These are phyloP conservation scores for Daldinia caldariorum DNA, from an alignment of 495 filamentous ascomycete genomes.

Conservation along the genomic window DNA sequence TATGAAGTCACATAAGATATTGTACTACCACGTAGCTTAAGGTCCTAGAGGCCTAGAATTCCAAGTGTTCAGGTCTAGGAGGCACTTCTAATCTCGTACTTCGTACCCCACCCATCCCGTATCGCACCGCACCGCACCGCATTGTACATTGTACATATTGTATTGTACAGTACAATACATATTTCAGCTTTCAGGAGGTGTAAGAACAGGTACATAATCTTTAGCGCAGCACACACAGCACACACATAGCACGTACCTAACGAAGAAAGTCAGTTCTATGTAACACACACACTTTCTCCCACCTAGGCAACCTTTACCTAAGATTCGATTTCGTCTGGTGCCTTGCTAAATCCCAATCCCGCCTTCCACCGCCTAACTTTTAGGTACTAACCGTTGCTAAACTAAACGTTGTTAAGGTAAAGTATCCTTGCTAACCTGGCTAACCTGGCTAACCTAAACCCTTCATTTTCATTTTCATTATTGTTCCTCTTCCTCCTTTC, in stretches of 20 bases:
- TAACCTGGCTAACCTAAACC: too few species aligned
- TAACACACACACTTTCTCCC: conserved; percentile 9
- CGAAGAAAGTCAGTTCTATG: background rate
- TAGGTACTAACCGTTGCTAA: background rate
- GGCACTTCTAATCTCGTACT: conserved; percentile 17
- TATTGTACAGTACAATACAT: background rate
- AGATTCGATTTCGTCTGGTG: conserved; percentile 10
- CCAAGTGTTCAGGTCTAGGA: background rate
- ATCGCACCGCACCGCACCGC: conserved; percentile 1
- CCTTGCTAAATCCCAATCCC: conserved; percentile 32
- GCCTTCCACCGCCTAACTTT: conserved; percentile 3
- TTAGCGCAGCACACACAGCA: conserved; percentile 14
- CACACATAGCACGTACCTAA: conserved; percentile 19
- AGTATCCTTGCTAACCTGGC: too few species aligned
- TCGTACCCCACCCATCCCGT: conserved; percentile 3
- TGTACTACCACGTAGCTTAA: too few species aligned
- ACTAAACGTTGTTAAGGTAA: background rate
- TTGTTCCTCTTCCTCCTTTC: conserved; percentile 28
- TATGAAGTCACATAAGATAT: background rate
- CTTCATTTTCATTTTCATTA: conserved; percentile 23
- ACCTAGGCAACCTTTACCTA: background rate
- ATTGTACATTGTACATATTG: background rate
- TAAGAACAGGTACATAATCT: conserved; percentile 8
- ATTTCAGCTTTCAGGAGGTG: background rate
- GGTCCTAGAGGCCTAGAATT: background rate